Conservation (phyloP, 75 land plant species). For the Pinus taeda region DNA sequence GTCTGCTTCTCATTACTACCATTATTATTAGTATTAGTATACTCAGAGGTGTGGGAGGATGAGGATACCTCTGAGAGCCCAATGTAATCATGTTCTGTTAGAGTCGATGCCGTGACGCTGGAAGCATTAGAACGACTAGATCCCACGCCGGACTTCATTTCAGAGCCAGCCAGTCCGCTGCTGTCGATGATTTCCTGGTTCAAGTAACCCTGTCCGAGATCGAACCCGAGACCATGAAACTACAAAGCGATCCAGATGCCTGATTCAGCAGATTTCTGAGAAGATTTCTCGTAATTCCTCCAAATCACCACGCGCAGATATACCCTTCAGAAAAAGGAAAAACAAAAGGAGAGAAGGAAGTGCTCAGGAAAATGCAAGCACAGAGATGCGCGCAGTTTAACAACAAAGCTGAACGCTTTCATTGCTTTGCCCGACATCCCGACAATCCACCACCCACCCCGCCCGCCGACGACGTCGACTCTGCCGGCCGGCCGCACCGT, state of each 20-base stretch:
- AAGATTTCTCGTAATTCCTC: not conserved
- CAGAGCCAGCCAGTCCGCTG: not conserved
- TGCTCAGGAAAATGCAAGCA: not conserved
- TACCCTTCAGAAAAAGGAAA: not conserved
- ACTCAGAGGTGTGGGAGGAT: not conserved
- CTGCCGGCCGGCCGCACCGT: not conserved
- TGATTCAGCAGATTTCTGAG: no score
- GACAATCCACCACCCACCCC: conserved; percentile 11
- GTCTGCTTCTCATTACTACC: not conserved
- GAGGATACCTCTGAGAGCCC: conserved; percentile 8
- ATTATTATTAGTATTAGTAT: no score
- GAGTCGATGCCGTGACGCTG: conserved; percentile 5
- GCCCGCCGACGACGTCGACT: conserved; percentile 11
- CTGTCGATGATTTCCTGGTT: not conserved
- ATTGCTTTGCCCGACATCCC: conserved; percentile 12
- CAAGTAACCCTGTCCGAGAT: not conserved
- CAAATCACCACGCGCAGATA: not conserved
- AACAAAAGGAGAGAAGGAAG: not conserved
- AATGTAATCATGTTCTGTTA: conserved; percentile 7
- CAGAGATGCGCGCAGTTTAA: not conserved
- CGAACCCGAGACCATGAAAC: not conserved
- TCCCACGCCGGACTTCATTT: conserved; percentile 5
- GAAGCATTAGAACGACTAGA: conserved; percentile 9
- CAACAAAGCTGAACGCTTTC: conserved; percentile 2
- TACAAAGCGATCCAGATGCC: no score